A percentile compares a stretch with the other conserved stretches of the same genome.
Evolutionary conservation across 2,329 filamentous ascomycete species (phyloP).

Genomic region (Ophiostoma triangulosporum): DNA sequence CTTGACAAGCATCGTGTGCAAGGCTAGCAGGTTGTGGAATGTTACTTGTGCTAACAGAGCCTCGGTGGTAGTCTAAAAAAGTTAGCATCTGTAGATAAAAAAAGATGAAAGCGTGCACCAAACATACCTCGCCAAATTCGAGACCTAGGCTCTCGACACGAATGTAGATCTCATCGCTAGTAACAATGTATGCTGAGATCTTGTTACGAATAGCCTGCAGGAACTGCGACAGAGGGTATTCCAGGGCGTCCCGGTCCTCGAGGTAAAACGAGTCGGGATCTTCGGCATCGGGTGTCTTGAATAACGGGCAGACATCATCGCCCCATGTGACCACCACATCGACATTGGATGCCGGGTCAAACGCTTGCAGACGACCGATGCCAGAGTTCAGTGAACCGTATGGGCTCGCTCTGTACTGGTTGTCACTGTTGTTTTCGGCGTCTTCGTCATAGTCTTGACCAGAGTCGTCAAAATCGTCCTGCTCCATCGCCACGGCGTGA

Average conservation of each 20-base stretch:
- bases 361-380: conserved; percentile 4
- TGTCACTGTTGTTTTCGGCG: neutral
- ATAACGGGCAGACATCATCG: conserved; percentile 21
- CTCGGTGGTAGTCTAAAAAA: conserved; percentile 13
- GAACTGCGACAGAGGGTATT: conserved; percentile 31
- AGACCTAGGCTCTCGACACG: conserved; percentile 38
- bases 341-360: conserved; percentile 10
- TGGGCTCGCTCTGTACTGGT: conserved; percentile 15
- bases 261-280: conserved; percentile 32
- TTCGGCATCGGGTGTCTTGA: conserved; percentile 23
- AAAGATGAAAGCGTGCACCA: neutral
- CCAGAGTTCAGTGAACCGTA: conserved; percentile 8
- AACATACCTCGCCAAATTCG: conserved; percentile 37
- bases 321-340: conserved; percentile 22
- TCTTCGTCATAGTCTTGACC: conserved; percentile 5
- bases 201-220: conserved; percentile 32
- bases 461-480: conserved; percentile 1
- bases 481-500: neutral
- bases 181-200: conserved; percentile 30
- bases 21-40: conserved; percentile 14
- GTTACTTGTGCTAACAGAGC: conserved; percentile 15
- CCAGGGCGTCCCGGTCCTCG: conserved; percentile 27
- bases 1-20: conserved; percentile 14
- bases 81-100: neutral
- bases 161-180: conserved; percentile 35